Evolutionary conservation across 2,329 filamentous ascomycete species (phyloP).

Genomic region (Arthrobotrys sphaeroides): DNA sequence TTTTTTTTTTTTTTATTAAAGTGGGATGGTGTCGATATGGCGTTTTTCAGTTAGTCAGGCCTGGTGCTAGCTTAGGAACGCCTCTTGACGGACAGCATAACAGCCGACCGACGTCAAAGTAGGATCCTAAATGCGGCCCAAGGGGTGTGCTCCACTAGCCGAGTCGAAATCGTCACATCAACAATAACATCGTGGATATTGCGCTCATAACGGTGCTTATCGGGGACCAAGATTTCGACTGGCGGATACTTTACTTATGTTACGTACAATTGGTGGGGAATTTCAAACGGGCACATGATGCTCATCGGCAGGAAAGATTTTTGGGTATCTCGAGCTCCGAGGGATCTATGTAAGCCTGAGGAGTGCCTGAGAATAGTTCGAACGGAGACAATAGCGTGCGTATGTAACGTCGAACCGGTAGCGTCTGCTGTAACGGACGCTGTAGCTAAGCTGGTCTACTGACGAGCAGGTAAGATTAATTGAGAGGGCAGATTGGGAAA

Average conservation of each 20-base stretch:
- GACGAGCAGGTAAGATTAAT: constrained; percentile 14
- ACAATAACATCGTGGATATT: neutral
- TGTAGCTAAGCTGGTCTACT: neutral
- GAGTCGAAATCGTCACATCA: constrained; percentile 34
- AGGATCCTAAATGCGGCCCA: constrained; percentile 55
- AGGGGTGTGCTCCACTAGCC: constrained; percentile 36
- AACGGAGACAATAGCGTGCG: neutral
- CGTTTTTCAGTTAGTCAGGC: constrained; percentile 38
- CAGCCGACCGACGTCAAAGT: constrained; percentile 23
- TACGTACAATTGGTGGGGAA: neutral
- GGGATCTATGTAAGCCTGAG: constrained; percentile 1
- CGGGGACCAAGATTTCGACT: neutral
- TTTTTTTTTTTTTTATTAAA: too few species aligned
- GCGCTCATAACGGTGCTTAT: constrained; percentile 16
- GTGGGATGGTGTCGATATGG: constrained; percentile 41
- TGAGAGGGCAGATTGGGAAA: constrained; percentile 12
- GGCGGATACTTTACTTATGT: too few species aligned
- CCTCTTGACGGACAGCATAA: neutral
- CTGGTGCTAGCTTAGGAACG: neutral
- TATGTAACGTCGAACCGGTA: constrained; percentile 14
- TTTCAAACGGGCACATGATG: constrained; percentile 25
- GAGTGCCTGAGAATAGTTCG: neutral
- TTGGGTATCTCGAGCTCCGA: neutral
- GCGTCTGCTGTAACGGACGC: constrained; percentile 13
- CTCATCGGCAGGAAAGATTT: constrained; percentile 9